These are phyloP conservation scores for Penicillium olsonii DNA, from an alignment of 2,329 filamentous ascomycete species.

Conservation along the genomic window DNA sequence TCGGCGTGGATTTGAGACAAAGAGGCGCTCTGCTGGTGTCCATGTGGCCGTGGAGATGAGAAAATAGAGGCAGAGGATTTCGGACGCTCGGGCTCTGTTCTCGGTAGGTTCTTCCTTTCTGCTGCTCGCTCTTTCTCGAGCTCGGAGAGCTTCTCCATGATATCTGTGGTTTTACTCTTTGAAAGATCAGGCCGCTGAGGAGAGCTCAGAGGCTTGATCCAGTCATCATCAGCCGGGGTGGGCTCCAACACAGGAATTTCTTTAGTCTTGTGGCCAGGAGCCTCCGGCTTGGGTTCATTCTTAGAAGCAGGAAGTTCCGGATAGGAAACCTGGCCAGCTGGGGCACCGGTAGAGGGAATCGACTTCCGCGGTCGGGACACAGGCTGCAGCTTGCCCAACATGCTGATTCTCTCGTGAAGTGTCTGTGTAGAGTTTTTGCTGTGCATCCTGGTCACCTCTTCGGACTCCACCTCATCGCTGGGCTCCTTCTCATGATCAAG, in stretches of 20 bases:
- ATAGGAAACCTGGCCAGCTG: slow-evolving; percentile 37
- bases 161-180: slow-evolving; percentile 64
- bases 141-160: slow-evolving; percentile 54
- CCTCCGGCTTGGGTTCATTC: slow-evolving; percentile 28
- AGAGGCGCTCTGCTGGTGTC: slow-evolving; percentile 62
- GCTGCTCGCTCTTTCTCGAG: slow-evolving; percentile 29
- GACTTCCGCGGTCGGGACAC: slow-evolving; percentile 47
- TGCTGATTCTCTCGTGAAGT: slow-evolving; percentile 87
- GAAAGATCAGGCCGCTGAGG: slow-evolving; percentile 53
- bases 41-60: slow-evolving; percentile 50
- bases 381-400: slow-evolving; percentile 60
- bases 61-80: slow-evolving; percentile 68
- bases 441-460: slow-evolving; percentile 61
- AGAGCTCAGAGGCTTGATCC: slow-evolving; percentile 58
- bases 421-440: slow-evolving; percentile 92
- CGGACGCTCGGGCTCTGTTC: slow-evolving; percentile 49
- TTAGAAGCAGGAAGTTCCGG: slow-evolving; percentile 37
- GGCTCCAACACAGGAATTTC: slow-evolving; percentile 25
- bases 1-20: slow-evolving; percentile 58
- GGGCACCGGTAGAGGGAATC: slow-evolving; percentile 36
- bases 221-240: slow-evolving; percentile 52
- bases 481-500: slow-evolving; percentile 59
- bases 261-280: slow-evolving; percentile 20
- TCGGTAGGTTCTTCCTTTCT: slow-evolving; percentile 11
- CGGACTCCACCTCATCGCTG: slow-evolving; percentile 49